Evolutionary conservation across 805 yeast genomes (phyloP).

Genomic region (Candida saitoana): DNA sequence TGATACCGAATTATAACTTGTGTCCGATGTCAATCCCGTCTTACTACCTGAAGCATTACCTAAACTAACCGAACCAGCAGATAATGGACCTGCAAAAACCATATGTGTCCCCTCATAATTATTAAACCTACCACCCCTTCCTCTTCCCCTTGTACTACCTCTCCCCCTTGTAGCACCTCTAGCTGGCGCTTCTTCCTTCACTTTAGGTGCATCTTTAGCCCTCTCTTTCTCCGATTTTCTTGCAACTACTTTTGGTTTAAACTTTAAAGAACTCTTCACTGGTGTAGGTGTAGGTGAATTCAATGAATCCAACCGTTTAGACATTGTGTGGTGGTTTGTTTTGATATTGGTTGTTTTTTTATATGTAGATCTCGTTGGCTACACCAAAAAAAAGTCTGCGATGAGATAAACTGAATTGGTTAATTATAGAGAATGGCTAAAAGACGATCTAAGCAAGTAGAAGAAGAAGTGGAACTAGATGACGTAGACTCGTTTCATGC

Average conservation of each 20-base stretch:
- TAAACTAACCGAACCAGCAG: constrained; percentile 56
- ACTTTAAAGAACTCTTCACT: constrained; percentile 57
- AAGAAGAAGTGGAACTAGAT: constrained; percentile 42
- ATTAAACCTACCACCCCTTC: constrained; percentile 33
- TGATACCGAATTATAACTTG: constrained; percentile 29
- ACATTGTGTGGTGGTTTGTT: too few relatives aligned
- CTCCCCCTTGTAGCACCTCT: constrained; percentile 24
- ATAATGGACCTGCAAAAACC: constrained; percentile 69
- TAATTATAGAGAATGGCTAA: constrained; percentile 16
- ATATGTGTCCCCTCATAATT: constrained; percentile 53
- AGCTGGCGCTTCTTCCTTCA: constrained; percentile 30
- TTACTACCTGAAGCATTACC: constrained; percentile 28
- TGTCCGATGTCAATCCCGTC: constrained; percentile 24
- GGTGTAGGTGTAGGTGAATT: constrained; percentile 25
- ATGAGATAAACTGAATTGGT: constrained; percentile 8
- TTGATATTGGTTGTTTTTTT: neutral
- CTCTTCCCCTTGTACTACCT: constrained; percentile 30
- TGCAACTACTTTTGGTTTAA: constrained; percentile 84
- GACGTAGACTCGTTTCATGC: constrained; percentile 69
- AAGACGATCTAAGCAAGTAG: constrained; percentile 11
- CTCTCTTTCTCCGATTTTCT: constrained; percentile 81
- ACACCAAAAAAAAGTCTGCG: constrained; percentile 10
- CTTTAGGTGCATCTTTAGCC: constrained; percentile 66
- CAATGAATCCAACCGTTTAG: constrained; percentile 40
- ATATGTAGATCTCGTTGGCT: neutral